Percentiles rank a stretch among this genome's conserved stretches.
phyloP scores from a whole-genome alignment of 192 early-diverging fungal species.

The Rhizophlyctis rosea region DNA sequence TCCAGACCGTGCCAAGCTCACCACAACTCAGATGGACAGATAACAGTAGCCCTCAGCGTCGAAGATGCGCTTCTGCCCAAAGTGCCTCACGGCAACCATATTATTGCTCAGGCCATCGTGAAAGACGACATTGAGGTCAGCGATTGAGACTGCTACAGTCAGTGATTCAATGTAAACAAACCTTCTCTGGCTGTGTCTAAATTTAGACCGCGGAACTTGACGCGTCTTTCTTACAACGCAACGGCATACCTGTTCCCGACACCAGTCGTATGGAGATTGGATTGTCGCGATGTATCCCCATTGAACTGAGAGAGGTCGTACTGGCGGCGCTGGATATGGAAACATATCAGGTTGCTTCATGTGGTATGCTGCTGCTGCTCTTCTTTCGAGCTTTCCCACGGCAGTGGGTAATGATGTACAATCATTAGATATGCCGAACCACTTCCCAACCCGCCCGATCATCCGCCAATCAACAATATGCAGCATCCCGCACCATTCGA shows the following conservation, averaged over 20 bases:
- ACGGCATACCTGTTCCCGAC: background rate
- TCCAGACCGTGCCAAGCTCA: too few species aligned
- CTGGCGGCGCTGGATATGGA: conserved; percentile 52
- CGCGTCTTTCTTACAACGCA: background rate
- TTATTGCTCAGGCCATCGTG: too few species aligned
- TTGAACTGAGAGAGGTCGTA: conserved; percentile 62
- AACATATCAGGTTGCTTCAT: conserved; percentile 47
- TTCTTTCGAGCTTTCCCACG: background rate
- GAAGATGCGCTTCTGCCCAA: too few species aligned
- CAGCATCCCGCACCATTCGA: background rate
- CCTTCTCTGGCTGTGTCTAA: too few species aligned
- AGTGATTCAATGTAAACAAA: too few species aligned
- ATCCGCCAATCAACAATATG: background rate
- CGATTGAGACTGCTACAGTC: too few species aligned
- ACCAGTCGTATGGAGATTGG: background rate
- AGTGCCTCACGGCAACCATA: too few species aligned
- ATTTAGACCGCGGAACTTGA: background rate
- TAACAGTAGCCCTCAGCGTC: too few species aligned
- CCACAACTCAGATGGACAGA: too few species aligned
- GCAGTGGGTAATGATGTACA: background rate
- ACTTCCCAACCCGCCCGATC: conserved; percentile 10
- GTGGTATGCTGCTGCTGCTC: conserved; percentile 24
- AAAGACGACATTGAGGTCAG: too few species aligned
- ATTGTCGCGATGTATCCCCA: conserved; percentile 10
- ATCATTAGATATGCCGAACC: background rate